phyloP scores from a whole-genome alignment of 2,329 filamentous ascomycete genomes.

The Talaromyces sp. region DNA sequence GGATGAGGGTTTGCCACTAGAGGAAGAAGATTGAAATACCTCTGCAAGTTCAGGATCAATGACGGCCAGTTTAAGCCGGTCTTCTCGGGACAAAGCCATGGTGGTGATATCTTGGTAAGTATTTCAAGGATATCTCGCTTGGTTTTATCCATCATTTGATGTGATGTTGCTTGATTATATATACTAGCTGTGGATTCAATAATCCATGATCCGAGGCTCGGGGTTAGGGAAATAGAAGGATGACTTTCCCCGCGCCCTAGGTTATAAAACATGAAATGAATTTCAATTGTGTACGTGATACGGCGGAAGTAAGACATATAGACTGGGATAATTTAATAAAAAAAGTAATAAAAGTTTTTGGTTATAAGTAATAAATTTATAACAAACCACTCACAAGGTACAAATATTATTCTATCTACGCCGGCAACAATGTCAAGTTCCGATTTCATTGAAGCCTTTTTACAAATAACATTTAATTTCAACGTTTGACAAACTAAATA shows the following conservation, averaged over 20 bases:
- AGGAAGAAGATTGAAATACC: slow-evolving; percentile 8
- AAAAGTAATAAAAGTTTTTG: too few species aligned
- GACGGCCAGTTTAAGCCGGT: slow-evolving; percentile 19
- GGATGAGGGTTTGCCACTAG: neutral
- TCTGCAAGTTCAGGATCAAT: slow-evolving; percentile 25
- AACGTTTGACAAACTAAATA: too few species aligned
- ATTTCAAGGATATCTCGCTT: neutral
- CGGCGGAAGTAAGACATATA: neutral
- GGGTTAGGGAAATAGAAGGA: neutral
- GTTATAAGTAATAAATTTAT: too few species aligned
- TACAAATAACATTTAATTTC: neutral
- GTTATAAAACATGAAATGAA: neutral
- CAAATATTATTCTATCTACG: neutral
- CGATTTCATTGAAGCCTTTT: neutral
- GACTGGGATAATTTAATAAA: neutral
- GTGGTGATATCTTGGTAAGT: neutral
- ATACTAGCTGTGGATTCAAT: neutral
- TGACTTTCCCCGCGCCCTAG: neutral
- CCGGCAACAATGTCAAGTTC: neutral
- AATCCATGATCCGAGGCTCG: neutral
- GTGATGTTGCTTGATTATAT: neutral
- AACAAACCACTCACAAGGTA: neutral
- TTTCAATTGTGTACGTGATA: neutral
- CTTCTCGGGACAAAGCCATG: slow-evolving; percentile 13
- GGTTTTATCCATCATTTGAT: neutral